phyloP scores from a whole-genome alignment of 257 asterid genomes.

The Solanum medicagineum region DNA sequence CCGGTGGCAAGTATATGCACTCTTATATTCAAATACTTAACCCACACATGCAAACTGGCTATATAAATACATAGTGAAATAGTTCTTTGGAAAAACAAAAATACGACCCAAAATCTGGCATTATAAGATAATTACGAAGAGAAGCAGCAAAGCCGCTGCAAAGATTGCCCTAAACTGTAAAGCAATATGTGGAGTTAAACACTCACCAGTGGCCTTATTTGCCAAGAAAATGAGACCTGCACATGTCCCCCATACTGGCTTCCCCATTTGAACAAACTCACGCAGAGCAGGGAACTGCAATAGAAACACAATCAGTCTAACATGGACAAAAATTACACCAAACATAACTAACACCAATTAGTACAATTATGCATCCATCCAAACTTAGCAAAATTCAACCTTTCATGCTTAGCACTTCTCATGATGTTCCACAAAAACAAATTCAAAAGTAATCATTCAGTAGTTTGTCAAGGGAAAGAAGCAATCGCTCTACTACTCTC shows the following conservation, averaged over 20 bases:
- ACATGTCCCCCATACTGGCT: slow-evolving; percentile 99
- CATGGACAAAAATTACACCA: not conserved
- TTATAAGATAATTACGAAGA: not conserved
- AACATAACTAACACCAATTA: not conserved
- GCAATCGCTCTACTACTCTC: not conserved
- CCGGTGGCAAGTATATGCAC: not conserved
- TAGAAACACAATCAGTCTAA: not conserved
- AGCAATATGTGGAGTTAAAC: not conserved
- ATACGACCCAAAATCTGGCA: not conserved
- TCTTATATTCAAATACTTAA: not conserved
- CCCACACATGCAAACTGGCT: not conserved
- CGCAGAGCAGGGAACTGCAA: slow-evolving; percentile 92
- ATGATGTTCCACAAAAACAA: not conserved
- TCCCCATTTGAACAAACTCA: slow-evolving; percentile 81
- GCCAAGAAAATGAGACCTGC: slow-evolving; percentile 97
- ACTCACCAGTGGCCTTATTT: slow-evolving; percentile 68
- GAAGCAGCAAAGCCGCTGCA: not conserved
- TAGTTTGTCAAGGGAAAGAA: not conserved
- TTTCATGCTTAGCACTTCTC: not conserved
- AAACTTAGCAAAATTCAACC: not conserved
- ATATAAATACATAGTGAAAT: not conserved
- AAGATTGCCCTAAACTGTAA: not conserved
- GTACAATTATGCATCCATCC: not conserved
- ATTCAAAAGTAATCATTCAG: not conserved
- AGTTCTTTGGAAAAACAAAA: not conserved